Evolutionary conservation across 331 rosid genomes (phyloP).

Genomic region (Saraca asoca): DNA sequence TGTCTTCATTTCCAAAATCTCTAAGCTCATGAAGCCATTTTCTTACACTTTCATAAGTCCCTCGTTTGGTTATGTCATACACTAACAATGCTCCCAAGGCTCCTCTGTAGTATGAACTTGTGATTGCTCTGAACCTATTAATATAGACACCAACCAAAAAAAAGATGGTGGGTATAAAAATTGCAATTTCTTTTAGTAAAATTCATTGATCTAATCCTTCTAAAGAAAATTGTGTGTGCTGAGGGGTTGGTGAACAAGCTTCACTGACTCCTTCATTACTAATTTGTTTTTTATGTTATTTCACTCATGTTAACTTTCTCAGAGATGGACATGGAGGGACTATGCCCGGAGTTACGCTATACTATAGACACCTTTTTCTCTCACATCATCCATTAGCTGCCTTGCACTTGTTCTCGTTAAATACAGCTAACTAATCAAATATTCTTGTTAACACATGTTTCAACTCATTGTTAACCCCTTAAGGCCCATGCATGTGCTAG

Average conservation of each 20-base stretch:
- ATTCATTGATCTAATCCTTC: too few species aligned
- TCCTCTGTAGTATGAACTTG: constrained; percentile 94
- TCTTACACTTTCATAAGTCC: constrained; percentile 53
- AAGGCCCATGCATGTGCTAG: too few species aligned
- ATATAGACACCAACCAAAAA: too few species aligned
- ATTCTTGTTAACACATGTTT: too few species aligned
- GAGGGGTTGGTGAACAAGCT: constrained; percentile 41
- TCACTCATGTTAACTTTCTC: constrained; percentile 3
- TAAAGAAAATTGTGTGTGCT: too few species aligned
- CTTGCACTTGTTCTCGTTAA: too few species aligned
- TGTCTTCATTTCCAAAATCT: constrained; percentile 63
- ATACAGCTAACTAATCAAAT: too few species aligned
- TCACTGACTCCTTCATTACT: constrained; percentile 1
- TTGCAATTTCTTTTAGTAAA: too few species aligned
- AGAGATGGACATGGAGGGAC: too few species aligned
- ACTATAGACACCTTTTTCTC: constrained; percentile 2
- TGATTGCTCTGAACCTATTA: constrained; percentile 87
- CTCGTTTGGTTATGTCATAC: constrained; percentile 66
- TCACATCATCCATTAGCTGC: too few species aligned
- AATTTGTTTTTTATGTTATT: constrained; percentile 18
- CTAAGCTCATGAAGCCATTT: constrained; percentile 83
- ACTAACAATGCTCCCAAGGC: constrained; percentile 86
- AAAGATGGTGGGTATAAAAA: too few species aligned
- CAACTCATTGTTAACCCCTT: too few species aligned
- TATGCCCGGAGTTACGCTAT: constrained; percentile 51